Evolutionary conservation across 1,139 yeast species (phyloP), one percentile per base, ranked within the genome.

Genomic region (Hyphopichia wangnamkhiaoensis): DNA sequence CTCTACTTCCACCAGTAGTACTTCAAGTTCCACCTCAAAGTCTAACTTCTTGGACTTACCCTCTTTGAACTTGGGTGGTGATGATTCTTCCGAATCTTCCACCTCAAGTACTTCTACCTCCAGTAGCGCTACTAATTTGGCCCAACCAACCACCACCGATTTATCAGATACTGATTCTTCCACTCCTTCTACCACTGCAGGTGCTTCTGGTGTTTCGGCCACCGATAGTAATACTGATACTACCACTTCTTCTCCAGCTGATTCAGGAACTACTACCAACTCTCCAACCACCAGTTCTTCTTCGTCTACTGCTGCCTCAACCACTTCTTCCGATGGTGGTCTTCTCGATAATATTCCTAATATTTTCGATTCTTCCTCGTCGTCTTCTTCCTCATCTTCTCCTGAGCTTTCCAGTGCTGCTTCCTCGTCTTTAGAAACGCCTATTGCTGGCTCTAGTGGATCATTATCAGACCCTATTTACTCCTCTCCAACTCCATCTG

Each of bases 161-260:
- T 25, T 25, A 13, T 24, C 26, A 24, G 24, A 9, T 31, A n/a
- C 34, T 29, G 35, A 18, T 12, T 17, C 43, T 19, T 26, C 15
- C 15, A 19, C 32, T 15, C 36, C 24, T 29, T 26, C 41, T 15
- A 19, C 35, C 12, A 24, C 35, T 15, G 21, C 34, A 19, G 35
- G 20, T 16, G 19, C 26, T 18, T 14, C 38, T 19, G 34, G 16
- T 14, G 31, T 7, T 29, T 26, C 29, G 14, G 20, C 18, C 15
- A 24, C 12, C 8, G 23, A 12, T 13, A 36, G 16, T 16, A 12
- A 7, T 7, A 38, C 49, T 24, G 41, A 20, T 20, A 32, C 31
- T 20, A 19, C 42, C 34, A 18, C 37, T 16, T n/a, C 43, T 15
- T 19, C 35, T n/a, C 25, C 12, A 21, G 31, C 33, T 23, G 38